Conservation (phyloP, 2,329 filamentous ascomycete genomes). For the Colletotrichum sp. region DNA sequence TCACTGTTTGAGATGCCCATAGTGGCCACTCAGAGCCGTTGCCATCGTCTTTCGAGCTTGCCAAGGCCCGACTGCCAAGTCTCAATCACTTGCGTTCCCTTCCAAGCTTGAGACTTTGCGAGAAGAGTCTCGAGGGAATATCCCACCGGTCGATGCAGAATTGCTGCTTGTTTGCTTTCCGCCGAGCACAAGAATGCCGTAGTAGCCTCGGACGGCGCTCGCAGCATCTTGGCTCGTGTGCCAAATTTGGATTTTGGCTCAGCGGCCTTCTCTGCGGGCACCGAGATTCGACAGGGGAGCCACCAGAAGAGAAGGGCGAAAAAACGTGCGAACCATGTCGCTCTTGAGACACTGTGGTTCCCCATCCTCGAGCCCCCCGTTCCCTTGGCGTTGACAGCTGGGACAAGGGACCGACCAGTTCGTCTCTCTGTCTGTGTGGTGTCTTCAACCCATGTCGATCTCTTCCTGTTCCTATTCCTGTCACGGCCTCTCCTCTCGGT, state of each 20-base stretch:
- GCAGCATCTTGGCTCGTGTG: neutral
- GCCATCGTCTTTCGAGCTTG: neutral
- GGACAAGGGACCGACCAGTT: neutral
- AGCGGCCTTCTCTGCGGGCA: neutral
- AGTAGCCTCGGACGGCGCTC: neutral
- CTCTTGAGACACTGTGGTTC: conserved; percentile 16
- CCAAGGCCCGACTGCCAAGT: conserved; percentile 13
- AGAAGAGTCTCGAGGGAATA: neutral
- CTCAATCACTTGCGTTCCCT: neutral
- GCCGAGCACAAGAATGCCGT: neutral
- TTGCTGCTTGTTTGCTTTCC: neutral
- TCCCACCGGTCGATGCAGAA: neutral
- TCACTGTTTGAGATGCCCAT: conserved; percentile 11
- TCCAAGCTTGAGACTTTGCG: neutral
- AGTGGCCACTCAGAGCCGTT: neutral
- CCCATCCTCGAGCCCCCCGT: neutral
- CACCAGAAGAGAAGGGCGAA: neutral
- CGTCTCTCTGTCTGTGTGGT: conserved; percentile 1
- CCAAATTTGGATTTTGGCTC: conserved; percentile 10
- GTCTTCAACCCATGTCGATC: neutral
- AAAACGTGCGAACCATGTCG: conserved; percentile 14
- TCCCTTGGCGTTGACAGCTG: conserved; percentile 16
- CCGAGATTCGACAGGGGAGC: neutral
- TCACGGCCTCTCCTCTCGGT: neutral
- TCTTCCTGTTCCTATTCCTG: conserved; percentile 10